Base-by-base conservation (phyloP, 345 rosid species). In the Pelargonium nanum region DNA sequence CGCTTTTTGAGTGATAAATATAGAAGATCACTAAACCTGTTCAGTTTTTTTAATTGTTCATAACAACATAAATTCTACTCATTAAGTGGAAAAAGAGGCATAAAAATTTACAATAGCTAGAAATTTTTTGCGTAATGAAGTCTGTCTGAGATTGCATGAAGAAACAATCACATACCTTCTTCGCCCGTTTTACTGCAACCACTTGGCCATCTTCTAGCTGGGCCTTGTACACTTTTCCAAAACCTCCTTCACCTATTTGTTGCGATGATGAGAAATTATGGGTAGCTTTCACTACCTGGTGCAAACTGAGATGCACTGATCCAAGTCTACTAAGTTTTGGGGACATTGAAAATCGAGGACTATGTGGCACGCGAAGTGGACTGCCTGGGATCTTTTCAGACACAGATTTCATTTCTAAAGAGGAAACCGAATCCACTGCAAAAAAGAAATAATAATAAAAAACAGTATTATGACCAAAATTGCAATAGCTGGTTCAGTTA, bases 101-200 rank as follows among this genome's bases (percentile, higher is more conserved):
- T n/a, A n/a, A n/a, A n/a, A n/a, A n/a, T n/a, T n/a, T n/a, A n/a
- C n/a, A 28, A 2, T 28, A 28, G 7, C 32, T 2, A 34, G 45
- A 34, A 5, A 5, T 34, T 4, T 34, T 9, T 15, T 34, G 45
- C 13, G 12, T 34, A 5, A 34, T 5, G 45, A 34, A 34, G 45
- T 4, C 4, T 9, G 45, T 4, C 4, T 9, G 45, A 34, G 45
- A 15, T 9, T 5, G 45, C 45, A 34, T 55, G 22, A 26, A 22
- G 61, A 19, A 58, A 62, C 22, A 4, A 60, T 20, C 21, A 63
- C 68, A 59, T 70, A 87, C 99, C 91, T 79, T 85, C 78, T 87
- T 93, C 55, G 91, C 97, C 72, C 99, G 81, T 81, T 93, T 93
- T 62, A 93, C 80, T 72, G 99, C 97, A 65, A 93, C 96, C 58